Evolutionary conservation across 116 monocot species (phyloP), one percentile per base, ranked within the genome.

Genomic region (Trichopus zeylanicus): DNA sequence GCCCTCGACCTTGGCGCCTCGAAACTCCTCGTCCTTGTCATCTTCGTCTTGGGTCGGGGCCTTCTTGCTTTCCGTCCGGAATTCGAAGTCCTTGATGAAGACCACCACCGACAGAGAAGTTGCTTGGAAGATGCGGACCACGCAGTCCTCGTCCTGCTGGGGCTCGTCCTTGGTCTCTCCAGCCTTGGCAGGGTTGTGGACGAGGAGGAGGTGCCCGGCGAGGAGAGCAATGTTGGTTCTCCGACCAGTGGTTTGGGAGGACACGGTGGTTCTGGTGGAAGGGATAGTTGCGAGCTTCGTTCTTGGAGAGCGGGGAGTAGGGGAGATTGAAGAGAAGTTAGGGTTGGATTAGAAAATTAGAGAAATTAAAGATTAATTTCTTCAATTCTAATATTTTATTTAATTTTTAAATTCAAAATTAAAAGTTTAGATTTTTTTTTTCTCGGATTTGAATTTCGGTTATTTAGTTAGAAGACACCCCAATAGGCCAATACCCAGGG

Each of bases 1-100:
- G 3, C 86, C 86, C 35, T 76, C 86, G 10, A 82, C 76, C 60
- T 79, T 85, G 8, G 70, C 81, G 46, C n/a, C n/a, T n/a, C n/a
- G n/a, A n/a, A n/a, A n/a, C n/a, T 73, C 69, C 1, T 8, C 51
- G 48, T 46, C 24, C 22, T 86, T 80, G 2, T 67, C 59, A 29
- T 18, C 9, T 13, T 4, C 4, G 32, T 5, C 32, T 33, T 4
- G 6, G 8, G 32, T 33, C 4, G 32, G 32, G 8, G 32, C 1
- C 33, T 19, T 34, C 24, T 21, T 4, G 22, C 6, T 8, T 33
- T 33, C 8, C 8, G 32, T 33, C 32, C 8, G n/a, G n/a, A 33
- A 5, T 8, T 33, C 32, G 8, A 33, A 5, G 32, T 33, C 32
- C 8, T 33, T 33, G 8, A 33, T 33, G 32, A 5, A 33, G 8